Evolutionary conservation across 2,329 filamentous ascomycete species (phyloP), one percentile per base, ranked within the genome.

Genomic region (Escovopsis sp.): DNA sequence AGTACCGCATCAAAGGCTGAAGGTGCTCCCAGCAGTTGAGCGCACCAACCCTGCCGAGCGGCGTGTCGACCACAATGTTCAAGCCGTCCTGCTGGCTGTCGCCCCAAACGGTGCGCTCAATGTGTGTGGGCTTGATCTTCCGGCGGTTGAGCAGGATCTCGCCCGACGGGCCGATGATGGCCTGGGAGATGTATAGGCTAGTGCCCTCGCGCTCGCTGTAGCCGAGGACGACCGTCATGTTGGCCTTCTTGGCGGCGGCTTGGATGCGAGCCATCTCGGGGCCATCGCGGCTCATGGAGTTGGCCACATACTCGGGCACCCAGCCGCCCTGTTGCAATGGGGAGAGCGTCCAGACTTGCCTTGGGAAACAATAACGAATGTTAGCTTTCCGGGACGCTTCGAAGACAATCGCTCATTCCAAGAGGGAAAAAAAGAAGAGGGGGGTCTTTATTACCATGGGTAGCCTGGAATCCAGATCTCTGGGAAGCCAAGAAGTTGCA

Each of bases 1-100:
- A 43, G 42, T 47, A 52, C 18, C 48, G 44, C 23, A 48, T 39
- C 28, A 48, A 28, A 23, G 49, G 42, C 15, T 41, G 46, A 6
- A 47, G 65, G 43, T 76, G 66, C 50, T 73, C 68, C 67, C 67
- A 73, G 54, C 69, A 73, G 46, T 69, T 70, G 38, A 74, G 55
- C 1, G 62, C 64, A 1, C 71, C 72, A 9, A 74, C 62, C 9
- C 65, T 66, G 23, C 68, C 70, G 41, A 70, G 66, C 3, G 61
- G 57, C 3, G 65, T 64, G 23, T 67, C 59, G 9, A 65, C 61
- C 0, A 74, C 71, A 26, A 37, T 44, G 2, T 37, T 10, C 12
- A 41, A n/a, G 30, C 38, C 26, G 11, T 74, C 67, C 11, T 66
- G 72, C 10, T 69, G 66, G 6, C 69, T 70, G 39, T 75, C 72